Conservation (phyloP, 352 stramenopile genomes). For the Blastocystis sp. region DNA sequence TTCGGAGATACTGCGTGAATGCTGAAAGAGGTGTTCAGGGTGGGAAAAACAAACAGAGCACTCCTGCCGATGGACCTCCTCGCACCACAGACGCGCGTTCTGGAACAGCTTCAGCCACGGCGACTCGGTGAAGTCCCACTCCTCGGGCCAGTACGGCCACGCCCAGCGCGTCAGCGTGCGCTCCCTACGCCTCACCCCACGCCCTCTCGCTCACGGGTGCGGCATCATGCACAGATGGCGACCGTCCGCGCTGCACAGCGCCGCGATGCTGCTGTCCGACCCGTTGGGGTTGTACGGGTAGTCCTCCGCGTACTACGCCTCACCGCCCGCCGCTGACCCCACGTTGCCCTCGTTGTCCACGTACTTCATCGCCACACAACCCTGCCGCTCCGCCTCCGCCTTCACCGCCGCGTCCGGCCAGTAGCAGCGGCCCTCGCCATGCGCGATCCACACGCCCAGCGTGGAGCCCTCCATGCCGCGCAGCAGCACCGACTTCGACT, state of each 20-base stretch:
- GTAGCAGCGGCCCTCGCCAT: conserved; percentile 87
- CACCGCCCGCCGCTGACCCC: too few species aligned
- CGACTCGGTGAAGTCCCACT: conserved; percentile 80
- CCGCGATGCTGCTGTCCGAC: conserved; percentile 90
- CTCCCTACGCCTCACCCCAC: conserved; percentile 74
- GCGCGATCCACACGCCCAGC: conserved; percentile 95
- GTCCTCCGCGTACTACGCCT: conserved; percentile 80
- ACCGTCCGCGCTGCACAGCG: conserved; percentile 90
- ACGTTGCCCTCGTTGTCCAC: conserved; percentile 87
- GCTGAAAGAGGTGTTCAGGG: too few species aligned
- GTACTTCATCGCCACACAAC: conserved; percentile 90
- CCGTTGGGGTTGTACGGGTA: conserved; percentile 99
- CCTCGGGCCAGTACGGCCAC: conserved; percentile 87
- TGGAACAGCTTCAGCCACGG: conserved; percentile 96
- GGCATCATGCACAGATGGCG: conserved; percentile 98
- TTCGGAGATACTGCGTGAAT: neutral
- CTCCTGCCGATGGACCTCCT: conserved; percentile 71
- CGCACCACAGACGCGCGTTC: conserved; percentile 93
- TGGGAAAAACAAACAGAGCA: neutral
- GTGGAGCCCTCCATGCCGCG: conserved; percentile 92
- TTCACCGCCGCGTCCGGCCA: conserved; percentile 88
- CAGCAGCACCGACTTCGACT: conserved; percentile 91
- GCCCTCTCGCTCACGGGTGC: conserved; percentile 77
- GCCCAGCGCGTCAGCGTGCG: conserved; percentile 94
- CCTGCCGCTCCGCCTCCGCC: conserved; percentile 82